phyloP scores from a whole-genome alignment of 257 asterid genomes.

The Solanum stenotomum region DNA sequence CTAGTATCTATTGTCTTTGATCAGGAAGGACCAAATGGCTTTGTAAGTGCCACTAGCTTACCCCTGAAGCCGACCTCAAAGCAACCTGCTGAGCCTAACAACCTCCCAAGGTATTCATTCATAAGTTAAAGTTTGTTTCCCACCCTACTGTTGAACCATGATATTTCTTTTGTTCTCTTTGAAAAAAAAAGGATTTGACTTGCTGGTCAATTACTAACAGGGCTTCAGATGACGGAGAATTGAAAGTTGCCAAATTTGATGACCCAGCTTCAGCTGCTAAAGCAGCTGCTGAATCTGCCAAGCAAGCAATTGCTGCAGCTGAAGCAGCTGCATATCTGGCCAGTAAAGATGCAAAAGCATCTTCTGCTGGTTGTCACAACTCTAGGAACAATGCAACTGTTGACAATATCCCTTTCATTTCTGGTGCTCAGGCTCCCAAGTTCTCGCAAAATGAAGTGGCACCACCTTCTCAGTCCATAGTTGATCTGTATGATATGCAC shows the following conservation, averaged over 20 bases:
- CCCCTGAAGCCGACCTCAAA: conserved; percentile 47
- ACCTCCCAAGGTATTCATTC: conserved; percentile 31
- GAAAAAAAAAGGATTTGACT: neutral
- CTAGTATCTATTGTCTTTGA: neutral
- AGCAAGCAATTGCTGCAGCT: conserved; percentile 81
- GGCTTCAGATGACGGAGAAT: conserved; percentile 26
- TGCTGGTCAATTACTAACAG: neutral
- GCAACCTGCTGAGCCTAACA: conserved; percentile 32
- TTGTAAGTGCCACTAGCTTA: conserved; percentile 63
- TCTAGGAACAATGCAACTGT: neutral
- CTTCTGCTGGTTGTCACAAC: conserved; percentile 18
- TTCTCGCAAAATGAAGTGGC: conserved; percentile 6
- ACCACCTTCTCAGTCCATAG: conserved; percentile 5
- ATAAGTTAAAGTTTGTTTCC: neutral
- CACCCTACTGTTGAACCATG: neutral
- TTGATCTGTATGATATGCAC: conserved; percentile 14
- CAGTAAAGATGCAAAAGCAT: conserved; percentile 26
- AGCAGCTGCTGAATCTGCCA: conserved; percentile 65
- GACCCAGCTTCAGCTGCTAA: conserved; percentile 81
- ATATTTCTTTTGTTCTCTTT: neutral
- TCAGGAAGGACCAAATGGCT: conserved; percentile 69
- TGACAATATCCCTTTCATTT: neutral
- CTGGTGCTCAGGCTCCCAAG: conserved; percentile 5
- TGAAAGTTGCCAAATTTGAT: conserved; percentile 23
- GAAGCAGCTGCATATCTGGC: conserved; percentile 80